Conservation (phyloP, 2,329 filamentous ascomycete species). For the Penicillium sp. region DNA sequence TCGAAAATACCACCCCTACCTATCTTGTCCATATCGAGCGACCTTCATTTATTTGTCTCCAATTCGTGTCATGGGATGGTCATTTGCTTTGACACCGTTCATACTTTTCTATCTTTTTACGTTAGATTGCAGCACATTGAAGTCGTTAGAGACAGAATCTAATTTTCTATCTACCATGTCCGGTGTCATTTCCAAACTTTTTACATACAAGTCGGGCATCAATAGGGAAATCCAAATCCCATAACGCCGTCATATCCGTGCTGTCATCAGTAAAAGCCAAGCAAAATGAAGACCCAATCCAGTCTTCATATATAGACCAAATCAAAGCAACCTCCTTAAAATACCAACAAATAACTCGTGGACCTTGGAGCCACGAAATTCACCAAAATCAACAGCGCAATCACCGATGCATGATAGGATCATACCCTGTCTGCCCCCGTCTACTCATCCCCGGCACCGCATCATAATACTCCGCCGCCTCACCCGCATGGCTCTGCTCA, state of each 20-base stretch:
- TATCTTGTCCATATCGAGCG: slow-evolving; percentile 23
- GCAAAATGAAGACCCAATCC: background rate
- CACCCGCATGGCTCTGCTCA: slow-evolving; percentile 25
- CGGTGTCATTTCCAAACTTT: background rate
- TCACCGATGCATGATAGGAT: slow-evolving; percentile 34
- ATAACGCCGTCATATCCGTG: slow-evolving; percentile 8
- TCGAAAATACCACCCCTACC: slow-evolving; percentile 14
- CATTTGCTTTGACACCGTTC: slow-evolving; percentile 15
- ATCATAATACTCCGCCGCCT: slow-evolving; percentile 32
- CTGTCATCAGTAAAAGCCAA: slow-evolving; percentile 2
- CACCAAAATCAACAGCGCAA: background rate
- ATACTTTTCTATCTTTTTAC: slow-evolving; percentile 7
- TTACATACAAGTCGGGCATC: background rate
- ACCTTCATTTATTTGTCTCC: slow-evolving; percentile 12
- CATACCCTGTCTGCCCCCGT: slow-evolving; percentile 37
- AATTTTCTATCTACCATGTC: slow-evolving; percentile 2
- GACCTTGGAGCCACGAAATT: background rate
- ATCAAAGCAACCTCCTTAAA: background rate
- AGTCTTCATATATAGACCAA: background rate
- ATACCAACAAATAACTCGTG: background rate
- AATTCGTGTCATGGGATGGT: slow-evolving; percentile 17
- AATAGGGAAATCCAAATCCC: background rate
- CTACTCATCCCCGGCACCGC: slow-evolving; percentile 23
- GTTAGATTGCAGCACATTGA: slow-evolving; percentile 13
- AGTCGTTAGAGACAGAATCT: slow-evolving; percentile 3